phyloP scores from a whole-genome alignment of 495 filamentous ascomycete species.

The Penicillium malachiteum region DNA sequence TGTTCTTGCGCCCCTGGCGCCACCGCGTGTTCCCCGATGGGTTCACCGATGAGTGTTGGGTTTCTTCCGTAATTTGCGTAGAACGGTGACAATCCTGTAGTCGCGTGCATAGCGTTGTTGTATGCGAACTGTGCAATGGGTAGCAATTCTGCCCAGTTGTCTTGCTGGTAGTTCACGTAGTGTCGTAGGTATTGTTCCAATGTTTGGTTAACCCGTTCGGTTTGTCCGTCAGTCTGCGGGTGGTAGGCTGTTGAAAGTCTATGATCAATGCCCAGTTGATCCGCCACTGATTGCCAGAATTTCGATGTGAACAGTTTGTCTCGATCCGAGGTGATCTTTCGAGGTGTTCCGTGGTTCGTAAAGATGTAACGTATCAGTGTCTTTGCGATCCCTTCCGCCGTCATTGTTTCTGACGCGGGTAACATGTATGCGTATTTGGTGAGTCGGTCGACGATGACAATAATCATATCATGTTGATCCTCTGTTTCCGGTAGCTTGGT shows the following conservation, averaged over 20 bases:
- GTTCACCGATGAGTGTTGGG: neutral
- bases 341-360: neutral
- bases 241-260: slow-evolving; percentile 27
- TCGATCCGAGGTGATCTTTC: slow-evolving; percentile 3
- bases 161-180: slow-evolving; percentile 26
- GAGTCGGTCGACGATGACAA: neutral
- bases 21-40: neutral
- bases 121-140: slow-evolving; percentile 26
- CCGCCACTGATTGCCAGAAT: neutral
- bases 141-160: slow-evolving; percentile 27
- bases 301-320: neutral
- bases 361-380: too few relatives aligned
- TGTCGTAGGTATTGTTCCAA: slow-evolving; percentile 24
- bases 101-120: slow-evolving; percentile 14
- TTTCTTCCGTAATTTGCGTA: slow-evolving; percentile 15
- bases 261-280: neutral
- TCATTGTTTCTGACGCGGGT: too few relatives aligned
- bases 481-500: slow-evolving; percentile 7
- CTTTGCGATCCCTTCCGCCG: too few relatives aligned
- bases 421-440: too few relatives aligned
- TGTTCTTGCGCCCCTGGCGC: too few relatives aligned
- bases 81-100: slow-evolving; percentile 13
- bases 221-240: slow-evolving; percentile 29
- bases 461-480: slow-evolving; percentile 6
- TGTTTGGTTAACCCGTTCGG: slow-evolving; percentile 19